Percentiles rank a stretch among this genome's conserved stretches.
These are phyloP conservation scores for Gillenia trifoliata DNA, from an alignment of 306 rosid species.

Conservation along the genomic window DNA sequence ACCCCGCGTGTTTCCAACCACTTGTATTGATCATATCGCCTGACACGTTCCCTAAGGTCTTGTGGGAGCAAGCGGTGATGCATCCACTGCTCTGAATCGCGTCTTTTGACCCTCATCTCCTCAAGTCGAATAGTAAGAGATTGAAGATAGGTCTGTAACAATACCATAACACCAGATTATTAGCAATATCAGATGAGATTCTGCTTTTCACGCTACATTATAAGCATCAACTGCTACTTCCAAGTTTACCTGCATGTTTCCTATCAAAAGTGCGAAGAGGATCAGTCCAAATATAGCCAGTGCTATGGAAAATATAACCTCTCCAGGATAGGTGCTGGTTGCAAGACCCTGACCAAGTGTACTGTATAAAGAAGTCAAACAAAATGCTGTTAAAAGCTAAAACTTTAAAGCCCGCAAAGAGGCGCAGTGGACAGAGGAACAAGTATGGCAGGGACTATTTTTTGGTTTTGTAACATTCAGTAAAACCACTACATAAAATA, in stretches of 20 bases:
- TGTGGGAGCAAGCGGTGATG: conserved; percentile 93
- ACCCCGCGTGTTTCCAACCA: conserved; percentile 99
- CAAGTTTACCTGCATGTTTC: conserved; percentile 91
- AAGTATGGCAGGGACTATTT: background rate
- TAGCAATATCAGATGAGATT: conserved; percentile 7
- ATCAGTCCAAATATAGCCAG: conserved; percentile 87
- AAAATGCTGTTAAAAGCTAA: conserved; percentile 1
- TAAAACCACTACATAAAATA: background rate
- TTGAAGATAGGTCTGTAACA: conserved; percentile 89
- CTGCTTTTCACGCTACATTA: background rate
- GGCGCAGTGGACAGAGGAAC: background rate
- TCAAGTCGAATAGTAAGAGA: conserved; percentile 95
- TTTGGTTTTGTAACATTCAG: background rate
- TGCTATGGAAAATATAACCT: conserved; percentile 90
- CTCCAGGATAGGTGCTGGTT: conserved; percentile 89
- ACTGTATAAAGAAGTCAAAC: conserved; percentile 41
- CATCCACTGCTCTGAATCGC: conserved; percentile 99
- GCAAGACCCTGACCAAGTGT: conserved; percentile 98
- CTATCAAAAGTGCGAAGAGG: conserved; percentile 95
- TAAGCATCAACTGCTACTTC: background rate
- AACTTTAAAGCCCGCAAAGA: background rate
- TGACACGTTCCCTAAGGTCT: conserved; percentile 86
- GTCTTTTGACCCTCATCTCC: conserved; percentile 98
- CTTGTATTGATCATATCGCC: conserved; percentile 97
- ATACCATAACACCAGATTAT: conserved; percentile 28